Base-by-base conservation (phyloP, 495 filamentous ascomycete species). In the Elaphomyces granulatus region DNA sequence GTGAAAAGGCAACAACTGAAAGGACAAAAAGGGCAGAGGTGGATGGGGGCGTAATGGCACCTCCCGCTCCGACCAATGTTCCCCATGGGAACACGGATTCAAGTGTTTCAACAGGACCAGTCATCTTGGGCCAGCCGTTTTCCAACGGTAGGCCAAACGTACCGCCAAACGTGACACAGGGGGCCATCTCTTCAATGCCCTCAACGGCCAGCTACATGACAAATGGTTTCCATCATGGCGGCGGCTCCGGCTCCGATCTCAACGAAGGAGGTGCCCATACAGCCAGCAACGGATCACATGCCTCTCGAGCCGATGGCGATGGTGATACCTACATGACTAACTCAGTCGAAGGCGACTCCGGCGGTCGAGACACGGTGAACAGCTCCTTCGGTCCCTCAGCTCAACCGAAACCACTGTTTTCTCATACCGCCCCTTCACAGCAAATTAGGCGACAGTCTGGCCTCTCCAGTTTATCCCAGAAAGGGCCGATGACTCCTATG, bases 401-500 rank as follows among this genome's bases (percentile, higher is more conserved):
- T 4, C 68, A 71, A 46, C 66, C 67, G 1, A 60, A 60, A 40
- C 69, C 65, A 33, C 47, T 56, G 12, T 59, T 66, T 34, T 70
- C 66, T 2, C 58, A 66, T 47, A 68, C 68, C n/a, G 69, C 63
- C 9, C 66, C 61, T 4, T 68, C 65, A 16, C 67, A 68, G 40
- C 69, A 73, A 38, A 54, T 70, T 16, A 60, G 68, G 30, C 66
- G 68, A 23, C 60, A 66, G 43, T 68, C 63, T 9, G 64, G 64
- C 4, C 45, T 68, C 19, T 66, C 60, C 3, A 65, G 59, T 47
- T 56, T 72, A 21, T 78, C 83, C 3, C 87, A 94, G 56, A 66
- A 70, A 31, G 82, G 79, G 6, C 75, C 71, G 0, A 67, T 86
- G 36, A 87, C 83, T 3, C 72, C 80, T 16, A 70, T 94, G 54